Conservation (phyloP, 2,329 filamentous ascomycete genomes). For the Xylaria sp. region DNA sequence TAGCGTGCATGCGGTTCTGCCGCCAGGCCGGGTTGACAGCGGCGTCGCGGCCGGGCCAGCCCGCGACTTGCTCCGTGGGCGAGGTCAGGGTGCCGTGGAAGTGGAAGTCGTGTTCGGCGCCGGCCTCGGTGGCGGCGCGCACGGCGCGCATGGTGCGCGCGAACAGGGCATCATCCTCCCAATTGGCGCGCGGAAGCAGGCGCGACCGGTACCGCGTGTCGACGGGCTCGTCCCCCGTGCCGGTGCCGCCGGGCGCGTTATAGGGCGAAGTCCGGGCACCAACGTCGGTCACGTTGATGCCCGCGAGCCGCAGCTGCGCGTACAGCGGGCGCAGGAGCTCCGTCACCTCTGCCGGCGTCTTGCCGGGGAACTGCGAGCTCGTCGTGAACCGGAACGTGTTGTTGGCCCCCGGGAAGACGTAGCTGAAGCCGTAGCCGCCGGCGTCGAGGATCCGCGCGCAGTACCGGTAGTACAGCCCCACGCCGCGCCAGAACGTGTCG, state of each 20-base stretch:
- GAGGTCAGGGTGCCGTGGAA: conserved; percentile 40
- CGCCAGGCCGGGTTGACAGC: conserved; percentile 50
- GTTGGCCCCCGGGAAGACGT: conserved; percentile 35
- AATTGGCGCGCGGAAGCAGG: conserved; percentile 36
- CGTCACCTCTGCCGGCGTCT: conserved; percentile 23
- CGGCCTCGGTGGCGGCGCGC: conserved; percentile 35
- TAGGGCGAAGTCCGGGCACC: conserved; percentile 32
- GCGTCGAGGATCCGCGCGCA: conserved; percentile 39
- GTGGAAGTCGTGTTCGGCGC: conserved; percentile 40
- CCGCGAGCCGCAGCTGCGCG: conserved; percentile 36
- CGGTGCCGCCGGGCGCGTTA: conserved; percentile 30
- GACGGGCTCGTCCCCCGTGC: conserved; percentile 32
- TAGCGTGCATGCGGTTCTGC: conserved; percentile 39
- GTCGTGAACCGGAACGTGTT: conserved; percentile 38
- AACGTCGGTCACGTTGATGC: conserved; percentile 36
- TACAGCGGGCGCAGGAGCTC: conserved; percentile 40
- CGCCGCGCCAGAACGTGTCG: conserved; percentile 38
- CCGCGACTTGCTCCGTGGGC: conserved; percentile 35
- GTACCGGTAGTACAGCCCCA: conserved; percentile 39
- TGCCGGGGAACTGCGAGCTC: conserved; percentile 38
- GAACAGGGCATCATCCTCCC: conserved; percentile 34
- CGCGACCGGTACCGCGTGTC: conserved; percentile 40
- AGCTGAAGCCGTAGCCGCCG: conserved; percentile 42
- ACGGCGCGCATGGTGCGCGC: conserved; percentile 36
- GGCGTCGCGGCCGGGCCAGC: conserved; percentile 36